These are phyloP conservation scores for Suillus clintonianus DNA, from an alignment of 768 basidiomycete genomes.

Conservation along the genomic window DNA sequence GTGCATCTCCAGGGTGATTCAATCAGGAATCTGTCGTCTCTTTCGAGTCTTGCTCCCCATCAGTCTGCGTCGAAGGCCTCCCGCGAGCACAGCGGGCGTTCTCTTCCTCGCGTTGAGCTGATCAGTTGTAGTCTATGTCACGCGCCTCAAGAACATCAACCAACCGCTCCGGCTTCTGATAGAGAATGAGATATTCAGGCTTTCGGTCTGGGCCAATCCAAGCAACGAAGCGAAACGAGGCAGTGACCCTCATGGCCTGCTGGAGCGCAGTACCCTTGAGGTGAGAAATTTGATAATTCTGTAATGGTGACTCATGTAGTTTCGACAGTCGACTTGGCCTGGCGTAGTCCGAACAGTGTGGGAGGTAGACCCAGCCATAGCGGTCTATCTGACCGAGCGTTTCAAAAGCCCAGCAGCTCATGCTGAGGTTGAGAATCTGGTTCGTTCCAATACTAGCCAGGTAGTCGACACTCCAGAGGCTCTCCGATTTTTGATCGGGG, in stretches of 20 bases:
- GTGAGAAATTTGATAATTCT: conserved; percentile 40
- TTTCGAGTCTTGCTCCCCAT: conserved; percentile 62
- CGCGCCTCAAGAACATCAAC: conserved; percentile 66
- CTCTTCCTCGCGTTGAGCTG: conserved; percentile 7
- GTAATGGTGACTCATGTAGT: background rate
- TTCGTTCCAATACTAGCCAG: conserved; percentile 69
- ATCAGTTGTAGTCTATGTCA: conserved; percentile 49
- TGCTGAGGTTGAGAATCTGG: conserved; percentile 72
- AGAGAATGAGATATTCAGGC: conserved; percentile 86
- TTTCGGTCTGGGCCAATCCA: conserved; percentile 91
- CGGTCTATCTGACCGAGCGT: conserved; percentile 82
- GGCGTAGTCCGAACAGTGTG: conserved; percentile 70
- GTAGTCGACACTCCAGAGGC: conserved; percentile 82
- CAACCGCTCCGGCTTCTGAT: conserved; percentile 82
- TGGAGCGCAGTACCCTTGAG: conserved; percentile 62
- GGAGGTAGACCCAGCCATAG: conserved; percentile 82
- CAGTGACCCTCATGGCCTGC: conserved; percentile 53
- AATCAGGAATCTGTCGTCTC: conserved; percentile 54
- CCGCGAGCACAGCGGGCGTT: conserved; percentile 34
- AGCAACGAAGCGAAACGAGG: conserved; percentile 74
- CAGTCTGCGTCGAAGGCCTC: conserved; percentile 45
- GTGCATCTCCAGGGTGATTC: conserved; percentile 75
- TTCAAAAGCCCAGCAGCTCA: conserved; percentile 71
- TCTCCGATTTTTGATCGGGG: conserved; percentile 76
- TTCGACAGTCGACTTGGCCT: conserved; percentile 61